These are phyloP conservation scores for Blepharisma undulans DNA, from an alignment of 169 alveolate species.

Conservation along the genomic window DNA sequence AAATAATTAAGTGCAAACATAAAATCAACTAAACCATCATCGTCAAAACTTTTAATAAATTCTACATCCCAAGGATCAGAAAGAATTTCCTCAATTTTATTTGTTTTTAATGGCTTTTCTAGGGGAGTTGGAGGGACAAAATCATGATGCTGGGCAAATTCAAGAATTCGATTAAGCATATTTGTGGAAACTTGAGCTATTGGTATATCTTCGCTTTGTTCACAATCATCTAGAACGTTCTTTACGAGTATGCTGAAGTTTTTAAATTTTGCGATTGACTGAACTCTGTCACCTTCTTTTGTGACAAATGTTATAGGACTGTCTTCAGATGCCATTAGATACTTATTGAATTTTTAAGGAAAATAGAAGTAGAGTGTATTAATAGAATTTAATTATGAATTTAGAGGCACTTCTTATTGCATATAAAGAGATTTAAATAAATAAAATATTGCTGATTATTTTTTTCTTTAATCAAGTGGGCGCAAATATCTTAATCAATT, in stretches of 20 bases:
- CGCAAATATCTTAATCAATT: not conserved
- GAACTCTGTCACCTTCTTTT: slow-evolving; percentile 22
- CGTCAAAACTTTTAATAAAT: not conserved
- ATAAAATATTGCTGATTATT: too few species aligned
- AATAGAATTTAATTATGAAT: not conserved
- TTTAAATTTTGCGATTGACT: not conserved
- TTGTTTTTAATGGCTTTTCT: not conserved
- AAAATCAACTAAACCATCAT: slow-evolving; percentile 56
- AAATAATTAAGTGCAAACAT: slow-evolving; percentile 60
- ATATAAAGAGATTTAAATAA: too few species aligned
- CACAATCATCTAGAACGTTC: not conserved
- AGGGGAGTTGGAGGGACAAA: not conserved
- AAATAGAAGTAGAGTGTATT: not conserved
- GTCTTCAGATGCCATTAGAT: not conserved
- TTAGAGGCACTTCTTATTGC: not conserved
- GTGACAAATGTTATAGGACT: not conserved
- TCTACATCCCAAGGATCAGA: slow-evolving; percentile 4
- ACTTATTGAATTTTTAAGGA: not conserved
- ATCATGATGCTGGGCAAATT: not conserved
- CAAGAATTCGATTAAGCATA: not conserved
- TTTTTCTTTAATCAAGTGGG: not conserved
- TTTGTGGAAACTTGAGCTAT: not conserved
- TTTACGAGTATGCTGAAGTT: not conserved
- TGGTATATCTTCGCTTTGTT: slow-evolving; percentile 26
- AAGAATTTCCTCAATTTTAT: not conserved